Evolutionary conservation across 2,329 filamentous ascomycete species (phyloP), one percentile per base, ranked within the genome.

Genomic region (Xylaria sp.): DNA sequence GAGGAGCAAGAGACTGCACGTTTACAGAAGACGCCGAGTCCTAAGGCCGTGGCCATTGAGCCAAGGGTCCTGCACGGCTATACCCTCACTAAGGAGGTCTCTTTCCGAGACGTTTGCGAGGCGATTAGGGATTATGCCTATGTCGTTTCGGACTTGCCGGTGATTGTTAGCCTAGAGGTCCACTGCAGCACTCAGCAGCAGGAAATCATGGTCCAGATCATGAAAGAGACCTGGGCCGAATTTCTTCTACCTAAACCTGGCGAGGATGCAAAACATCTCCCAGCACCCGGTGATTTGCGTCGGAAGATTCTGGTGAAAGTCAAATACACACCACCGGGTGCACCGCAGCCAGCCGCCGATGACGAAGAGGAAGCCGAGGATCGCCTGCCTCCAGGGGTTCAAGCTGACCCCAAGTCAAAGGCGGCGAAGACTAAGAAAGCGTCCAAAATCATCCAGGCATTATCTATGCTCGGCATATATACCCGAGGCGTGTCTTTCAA

Each of bases 81-180:
- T 79, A 98, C 96, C 0, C 85, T 97, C 23, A 99, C 96, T 18
- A 94, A 92, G 74, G 92, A 96, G 69, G 89, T 97, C 47, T 87
- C 92, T 0, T 98, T 98, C 80, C 89, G 94, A 59, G 88, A 92
- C 50, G 95, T 98, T 1, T 97, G 94, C 81, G 84, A 87, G 65
- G 90, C 93, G 0, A 94, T 98, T 72, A 85, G 89, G 37, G 88
- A 97, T 65, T 88, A 91, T 75, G 94, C 92, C 1, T 98, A 98
- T 75, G 82, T 87, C 2, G 87, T 84, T 3, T 91, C 88, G 23
- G 90, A 95, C 69, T 83, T 97, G 21, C 96, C 96, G 0, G 84
- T 99, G n/a, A 95, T 98, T 68, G 91, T 98, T 74, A 97, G 93
- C 77, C 86, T 99, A 37, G 96, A 99, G 80, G 93, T 98, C 0